Evolutionary conservation across 176 grass and related monocot species (phyloP), one percentile per base, ranked within the genome.

Genomic region (Carex cristatella): DNA sequence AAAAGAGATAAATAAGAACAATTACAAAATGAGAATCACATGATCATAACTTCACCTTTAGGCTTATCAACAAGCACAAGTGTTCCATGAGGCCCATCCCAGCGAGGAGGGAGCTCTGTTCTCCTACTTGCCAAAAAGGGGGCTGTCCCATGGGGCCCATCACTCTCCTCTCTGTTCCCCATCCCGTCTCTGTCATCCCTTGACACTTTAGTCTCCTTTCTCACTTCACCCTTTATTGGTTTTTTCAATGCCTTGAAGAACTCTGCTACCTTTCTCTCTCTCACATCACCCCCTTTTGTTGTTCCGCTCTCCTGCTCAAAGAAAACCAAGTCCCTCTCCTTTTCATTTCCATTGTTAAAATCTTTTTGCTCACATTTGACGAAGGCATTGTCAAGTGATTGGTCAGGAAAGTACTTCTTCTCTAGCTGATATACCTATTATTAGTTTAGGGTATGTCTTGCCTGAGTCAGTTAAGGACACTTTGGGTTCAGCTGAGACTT

Each of bases 391-490:
- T 98, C 95, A 57, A 98, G 93, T 18, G 95, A 95, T 61, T 98
- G 91, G 66, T 93, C 84, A 1, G 95, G 95, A 83, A 95, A 95
- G 85, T 94, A 98, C 85, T 98, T 98, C 85, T 98, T 98, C 93
- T 98, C 95, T 68, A 98, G 89, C 82, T 85, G 89, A 86, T 98
- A 92, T 40, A 95, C 81, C 81, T 83, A 32, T 83, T 69, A 78
- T 57, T 57, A 78, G 27, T 51, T 78, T 13, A 56, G 28, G 27
- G 11, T 14, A 56, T 32, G 28, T 16, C 12, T 57, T 72, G 40
- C 16, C n/a, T 27, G 28, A 78, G 49, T 51, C 10, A 75, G 19
- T 7, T 69, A 55, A 38, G 5, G 37, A 44, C 14, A 18, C 33
- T 44, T 40, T 70, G 61, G 7, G 61, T 63, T 63, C 61, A 28